Conservation (phyloP, 139 green algal genomes). For the Picocystis salinarum region DNA sequence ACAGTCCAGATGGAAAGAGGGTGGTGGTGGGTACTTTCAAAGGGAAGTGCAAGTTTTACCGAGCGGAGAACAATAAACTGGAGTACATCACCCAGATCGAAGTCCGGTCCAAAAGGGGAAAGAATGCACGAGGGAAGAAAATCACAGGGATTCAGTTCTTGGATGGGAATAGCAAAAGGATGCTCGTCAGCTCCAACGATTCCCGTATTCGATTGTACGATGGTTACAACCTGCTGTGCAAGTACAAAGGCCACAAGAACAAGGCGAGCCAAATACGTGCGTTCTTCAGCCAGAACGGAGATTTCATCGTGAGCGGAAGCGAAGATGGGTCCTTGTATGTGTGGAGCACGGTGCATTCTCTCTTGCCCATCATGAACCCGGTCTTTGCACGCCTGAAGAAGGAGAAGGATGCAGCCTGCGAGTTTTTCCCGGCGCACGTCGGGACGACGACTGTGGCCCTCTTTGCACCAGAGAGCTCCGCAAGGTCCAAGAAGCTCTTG, state of each 20-base stretch:
- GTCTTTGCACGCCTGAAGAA: slow-evolving; percentile 14
- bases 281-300: slow-evolving; percentile 14
- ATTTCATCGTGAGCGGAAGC: slow-evolving; percentile 23
- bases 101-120: slow-evolving; percentile 26
- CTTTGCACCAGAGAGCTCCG: slow-evolving; percentile 26
- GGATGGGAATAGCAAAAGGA: slow-evolving; percentile 22
- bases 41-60: slow-evolving; percentile 46
- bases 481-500: too few species aligned
- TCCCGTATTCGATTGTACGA: slow-evolving; percentile 49
- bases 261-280: slow-evolving; percentile 43
- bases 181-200: slow-evolving; percentile 77
- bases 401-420: slow-evolving; percentile 37
- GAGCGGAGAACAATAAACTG: slow-evolving; percentile 19
- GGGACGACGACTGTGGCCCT: slow-evolving; percentile 37
- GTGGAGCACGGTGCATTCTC: slow-evolving; percentile 20
- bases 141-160: slow-evolving; percentile 55
- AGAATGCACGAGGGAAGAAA: slow-evolving; percentile 46
- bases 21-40: slow-evolving; percentile 27
- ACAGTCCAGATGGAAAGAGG: slow-evolving; percentile 28
- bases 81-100: slow-evolving; percentile 59
- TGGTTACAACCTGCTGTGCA: slow-evolving; percentile 36
- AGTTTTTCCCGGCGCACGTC: slow-evolving; percentile 34
- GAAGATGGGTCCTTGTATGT: slow-evolving; percentile 20
- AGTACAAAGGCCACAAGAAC: slow-evolving; percentile 78
- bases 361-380: slow-evolving; percentile 16